Base-by-base conservation (phyloP, 129 eudicot genomes). In the Artemisia argyi region DNA sequence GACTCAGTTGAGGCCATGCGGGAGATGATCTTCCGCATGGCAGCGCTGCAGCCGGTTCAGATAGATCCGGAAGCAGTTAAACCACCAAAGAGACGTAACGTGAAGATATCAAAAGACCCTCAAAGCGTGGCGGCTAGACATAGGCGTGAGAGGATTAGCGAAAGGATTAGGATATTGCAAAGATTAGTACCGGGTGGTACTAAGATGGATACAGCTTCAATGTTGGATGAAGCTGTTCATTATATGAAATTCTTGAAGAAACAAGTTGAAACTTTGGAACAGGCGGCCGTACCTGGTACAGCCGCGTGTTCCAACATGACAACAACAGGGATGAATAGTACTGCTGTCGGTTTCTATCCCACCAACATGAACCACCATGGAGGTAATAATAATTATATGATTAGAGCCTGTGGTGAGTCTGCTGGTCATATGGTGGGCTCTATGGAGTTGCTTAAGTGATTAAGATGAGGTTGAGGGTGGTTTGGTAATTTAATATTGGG, bases 171-270 rank as follows among this genome's bases (percentile, higher is more conserved):
- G 60, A 93, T 93, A 15, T 66, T 93, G 46, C 98, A 93, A 52
- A 76, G 96, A 58, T 83, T 93, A n/a, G 98, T 93, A 11, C 98
- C 98, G 0, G 98, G 98, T 0, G 98, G 98, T 0, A 93, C 90
- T 0, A 93, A 93, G 83, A 87, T 93, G 98, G 98, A 93, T 73
- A 89, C 98, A 0, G 98, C 98, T 10, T 89, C 98, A 3, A 93
- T 93, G 98, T 66, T 93, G 44, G 98, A 93, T 35, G 98, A 93
- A 82, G 98, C 98, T 20, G 81, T 88, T 30, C 91, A 91, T 73
- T 93, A 93, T 46, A 88, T 93, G 59, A 93, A 85, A 83, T 93
- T 87, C 73, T 78, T 93, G 79, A 89, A 87, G 49, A 79, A 85
- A 16, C 98, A 93, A 87, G 87, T 86, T 11, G 78, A 80, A 44